Conservation (phyloP, 257 asterid species). For the Anisodus acutangulus region DNA sequence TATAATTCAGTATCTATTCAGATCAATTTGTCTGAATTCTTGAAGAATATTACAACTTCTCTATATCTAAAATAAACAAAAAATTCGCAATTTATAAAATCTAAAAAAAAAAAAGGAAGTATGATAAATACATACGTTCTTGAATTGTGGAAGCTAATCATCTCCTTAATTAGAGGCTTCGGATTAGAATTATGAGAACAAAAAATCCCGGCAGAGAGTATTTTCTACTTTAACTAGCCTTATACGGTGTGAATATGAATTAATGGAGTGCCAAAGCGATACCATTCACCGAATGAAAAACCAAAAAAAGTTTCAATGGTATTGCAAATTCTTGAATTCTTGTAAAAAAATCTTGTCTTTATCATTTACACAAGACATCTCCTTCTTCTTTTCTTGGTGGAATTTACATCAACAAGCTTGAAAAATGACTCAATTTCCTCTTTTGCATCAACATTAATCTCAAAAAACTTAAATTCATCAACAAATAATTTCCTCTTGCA, state of each 20-base stretch:
- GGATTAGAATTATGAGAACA: no score
- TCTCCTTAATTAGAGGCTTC: no score
- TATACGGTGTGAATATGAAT: no score
- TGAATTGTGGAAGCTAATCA: neutral
- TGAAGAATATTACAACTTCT: neutral
- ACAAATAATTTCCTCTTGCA: constrained; percentile 54
- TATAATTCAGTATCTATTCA: neutral
- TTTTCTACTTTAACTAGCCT: no score
- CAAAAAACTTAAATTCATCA: constrained; percentile 45
- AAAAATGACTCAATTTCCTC: constrained; percentile 61
- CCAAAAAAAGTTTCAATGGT: neutral
- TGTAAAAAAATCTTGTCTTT: neutral
- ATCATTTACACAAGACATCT: constrained; percentile 33
- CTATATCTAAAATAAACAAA: neutral
- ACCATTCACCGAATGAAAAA: neutral
- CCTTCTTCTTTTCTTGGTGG: constrained; percentile 38
- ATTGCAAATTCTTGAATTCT: neutral
- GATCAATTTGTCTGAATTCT: neutral
- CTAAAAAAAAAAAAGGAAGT: neutral
- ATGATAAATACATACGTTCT: constrained; percentile 19
- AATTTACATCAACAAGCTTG: constrained; percentile 31
- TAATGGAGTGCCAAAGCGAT: neutral
- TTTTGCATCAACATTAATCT: constrained; percentile 28
- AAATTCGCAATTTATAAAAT: neutral
- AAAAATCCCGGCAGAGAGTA: no score